phyloP scores from a whole-genome alignment of 2,329 filamentous ascomycete species.

The Fusarium caatingaense region DNA sequence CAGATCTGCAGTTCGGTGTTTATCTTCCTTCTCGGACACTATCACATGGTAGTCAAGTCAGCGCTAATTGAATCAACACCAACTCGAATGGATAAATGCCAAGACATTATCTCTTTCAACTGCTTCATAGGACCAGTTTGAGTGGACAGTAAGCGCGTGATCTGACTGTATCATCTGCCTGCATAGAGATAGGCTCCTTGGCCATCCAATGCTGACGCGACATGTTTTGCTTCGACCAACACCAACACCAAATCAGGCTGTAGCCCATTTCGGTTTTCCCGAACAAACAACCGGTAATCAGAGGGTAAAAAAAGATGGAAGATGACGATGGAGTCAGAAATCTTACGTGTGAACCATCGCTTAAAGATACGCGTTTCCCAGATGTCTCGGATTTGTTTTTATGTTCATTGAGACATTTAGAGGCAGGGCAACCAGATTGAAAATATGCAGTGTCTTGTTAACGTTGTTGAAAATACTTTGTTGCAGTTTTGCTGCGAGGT shows the following conservation, averaged over 20 bases:
- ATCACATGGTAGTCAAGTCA: not conserved
- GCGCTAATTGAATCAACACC: not conserved
- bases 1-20: not conserved
- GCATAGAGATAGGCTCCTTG: not conserved
- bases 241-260: not conserved
- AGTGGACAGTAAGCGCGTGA: not conserved
- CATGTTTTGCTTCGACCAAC: not conserved
- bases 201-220: not conserved
- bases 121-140: not conserved
- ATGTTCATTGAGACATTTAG: not conserved
- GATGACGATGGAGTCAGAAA: not conserved
- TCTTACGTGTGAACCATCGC: not conserved
- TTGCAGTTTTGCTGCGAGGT: not conserved
- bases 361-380: not conserved
- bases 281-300: slow-evolving; percentile 2
- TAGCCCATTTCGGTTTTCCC: not conserved
- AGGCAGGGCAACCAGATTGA: not conserved
- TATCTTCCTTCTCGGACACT: not conserved
- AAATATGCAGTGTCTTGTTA: not conserved
- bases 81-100: not conserved
- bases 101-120: not conserved
- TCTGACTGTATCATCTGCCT: not conserved
- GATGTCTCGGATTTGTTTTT: not conserved
- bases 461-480: not conserved
- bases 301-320: not conserved